Conservation (phyloP, 768 basidiomycete genomes). For the Lyophyllum semitale region DNA sequence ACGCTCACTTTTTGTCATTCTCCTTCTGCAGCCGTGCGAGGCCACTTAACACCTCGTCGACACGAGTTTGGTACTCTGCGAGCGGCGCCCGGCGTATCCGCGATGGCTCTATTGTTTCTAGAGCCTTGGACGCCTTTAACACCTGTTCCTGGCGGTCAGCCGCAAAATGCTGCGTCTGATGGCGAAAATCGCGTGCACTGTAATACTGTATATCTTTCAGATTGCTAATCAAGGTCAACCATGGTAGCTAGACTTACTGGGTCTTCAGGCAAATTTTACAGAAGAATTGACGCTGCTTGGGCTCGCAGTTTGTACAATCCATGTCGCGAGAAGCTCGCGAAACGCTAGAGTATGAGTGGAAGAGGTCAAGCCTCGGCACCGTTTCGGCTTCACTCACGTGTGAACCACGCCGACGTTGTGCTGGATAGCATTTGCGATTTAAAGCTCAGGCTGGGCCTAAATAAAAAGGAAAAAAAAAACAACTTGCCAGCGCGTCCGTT, state of each 20-base stretch:
- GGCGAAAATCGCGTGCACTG: slow-evolving; percentile 58
- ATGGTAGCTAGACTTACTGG: slow-evolving; percentile 51
- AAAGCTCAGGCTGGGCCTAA: too few relatives aligned
- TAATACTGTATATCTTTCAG: slow-evolving; percentile 36
- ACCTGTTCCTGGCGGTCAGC: slow-evolving; percentile 66
- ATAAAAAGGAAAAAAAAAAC: too few relatives aligned
- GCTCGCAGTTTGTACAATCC: slow-evolving; percentile 78
- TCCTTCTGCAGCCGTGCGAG: slow-evolving; percentile 54
- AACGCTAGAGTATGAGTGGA: too few relatives aligned
- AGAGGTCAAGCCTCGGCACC: too few relatives aligned
- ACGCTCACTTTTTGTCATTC: slow-evolving; percentile 52
- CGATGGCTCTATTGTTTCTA: slow-evolving; percentile 44
- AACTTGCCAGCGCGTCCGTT: too few relatives aligned
- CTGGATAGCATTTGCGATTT: too few relatives aligned
- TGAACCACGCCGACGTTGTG: too few relatives aligned
- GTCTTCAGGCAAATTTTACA: slow-evolving; percentile 69
- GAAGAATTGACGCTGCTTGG: slow-evolving; percentile 72
- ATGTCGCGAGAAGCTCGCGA: too few relatives aligned
- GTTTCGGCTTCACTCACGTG: too few relatives aligned
- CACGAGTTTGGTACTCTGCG: slow-evolving; percentile 44
- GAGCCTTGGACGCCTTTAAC: slow-evolving; percentile 46
- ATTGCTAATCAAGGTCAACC: background rate
- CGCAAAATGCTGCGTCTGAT: slow-evolving; percentile 58
- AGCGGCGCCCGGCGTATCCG: slow-evolving; percentile 50
- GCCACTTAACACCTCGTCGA: slow-evolving; percentile 54